Evolutionary conservation across 805 yeast genomes (phyloP), one percentile per base, ranked within the genome.

Genomic region (Metschnikowia gelsemii): DNA sequence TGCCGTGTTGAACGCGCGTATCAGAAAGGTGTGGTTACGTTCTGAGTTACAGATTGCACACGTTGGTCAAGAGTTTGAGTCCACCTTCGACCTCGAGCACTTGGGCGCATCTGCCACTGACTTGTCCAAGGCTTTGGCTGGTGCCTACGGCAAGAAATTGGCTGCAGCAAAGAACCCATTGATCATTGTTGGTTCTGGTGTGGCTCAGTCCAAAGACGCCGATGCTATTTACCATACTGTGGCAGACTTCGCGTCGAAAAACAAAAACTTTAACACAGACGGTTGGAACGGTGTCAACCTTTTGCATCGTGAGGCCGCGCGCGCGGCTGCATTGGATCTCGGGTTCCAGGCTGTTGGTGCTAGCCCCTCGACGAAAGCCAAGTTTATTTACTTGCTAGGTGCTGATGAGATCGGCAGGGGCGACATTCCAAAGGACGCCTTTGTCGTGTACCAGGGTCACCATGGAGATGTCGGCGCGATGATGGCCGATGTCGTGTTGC

Each of bases 401-500:
- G 95, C 96, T 25, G 96, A 87, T 63, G 95, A 87, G 66, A 63
- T 86, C 48, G 67, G 73, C 46, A 78, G 81, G 46, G 66, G 74
- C 45, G 84, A 83, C 45, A 78, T 87, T 54, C 95, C 95, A 51
- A 72, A 73, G 62, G 93, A 87, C 61, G 87, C 96, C 3, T 87
- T 87, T 62, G 96, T 87, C 22, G 81, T 87, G 39, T 87, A 87
- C 68, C 88, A 87, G 68, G 96, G 96, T 42, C 95, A 87, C 66
- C 95, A 87, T 66, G 96, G 96, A 68, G 96, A 87, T 55, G 64
- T 76, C 17, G 96, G 96, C 53, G 96, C 96, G 21, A 81, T 91
- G 7, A 76, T 79, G 54, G 96, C 96, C 32, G 95, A 87, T 63
- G 95, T 87, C 32, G 77, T 87, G 45, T 75, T 87, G 52, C 96